Conservation (phyloP, 2,329 filamentous ascomycete species). For the Teratosphaeria destructans region DNA sequence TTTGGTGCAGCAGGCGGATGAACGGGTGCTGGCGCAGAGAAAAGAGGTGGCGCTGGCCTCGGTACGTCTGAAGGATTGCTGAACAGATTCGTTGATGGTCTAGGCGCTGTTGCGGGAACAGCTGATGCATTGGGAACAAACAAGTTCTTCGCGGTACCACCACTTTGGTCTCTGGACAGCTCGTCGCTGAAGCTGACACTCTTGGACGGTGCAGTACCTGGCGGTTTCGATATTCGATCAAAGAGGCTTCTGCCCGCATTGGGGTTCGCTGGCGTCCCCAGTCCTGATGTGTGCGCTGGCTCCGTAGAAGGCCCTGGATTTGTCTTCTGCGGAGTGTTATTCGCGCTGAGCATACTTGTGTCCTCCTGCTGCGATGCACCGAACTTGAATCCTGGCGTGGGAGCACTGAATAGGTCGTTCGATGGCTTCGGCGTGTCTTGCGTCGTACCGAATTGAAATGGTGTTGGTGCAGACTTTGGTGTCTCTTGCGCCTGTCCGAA, state of each 20-base stretch:
- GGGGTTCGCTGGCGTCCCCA: slow-evolving; percentile 5
- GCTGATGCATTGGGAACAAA: slow-evolving; percentile 8
- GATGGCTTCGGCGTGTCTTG: slow-evolving; percentile 1
- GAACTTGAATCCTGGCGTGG: slow-evolving; percentile 2
- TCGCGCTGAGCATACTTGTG: slow-evolving; percentile 18
- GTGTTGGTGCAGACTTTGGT: slow-evolving; percentile 1
- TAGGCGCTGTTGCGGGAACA: slow-evolving; percentile 6
- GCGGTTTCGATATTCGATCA: slow-evolving; percentile 5
- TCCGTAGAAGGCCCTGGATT: slow-evolving; percentile 1
- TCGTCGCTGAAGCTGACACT: background rate
- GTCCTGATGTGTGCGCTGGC: slow-evolving; percentile 5
- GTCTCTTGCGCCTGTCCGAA: background rate
- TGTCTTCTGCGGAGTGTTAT: slow-evolving; percentile 14
- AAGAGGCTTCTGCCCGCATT: slow-evolving; percentile 10
- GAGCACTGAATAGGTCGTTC: background rate
- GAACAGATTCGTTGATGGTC: background rate
- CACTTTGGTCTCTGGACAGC: background rate
- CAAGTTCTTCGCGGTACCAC: slow-evolving; percentile 3
- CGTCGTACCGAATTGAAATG: slow-evolving; percentile 1
- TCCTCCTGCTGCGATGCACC: slow-evolving; percentile 12
- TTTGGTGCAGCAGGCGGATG: background rate
- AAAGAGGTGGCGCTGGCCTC: background rate
- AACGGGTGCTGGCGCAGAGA: background rate
- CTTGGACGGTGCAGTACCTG: slow-evolving; percentile 2
- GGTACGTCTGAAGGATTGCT: background rate